Conservation (phyloP, 2,329 filamentous ascomycete species). For the Aspergillus versicolor region DNA sequence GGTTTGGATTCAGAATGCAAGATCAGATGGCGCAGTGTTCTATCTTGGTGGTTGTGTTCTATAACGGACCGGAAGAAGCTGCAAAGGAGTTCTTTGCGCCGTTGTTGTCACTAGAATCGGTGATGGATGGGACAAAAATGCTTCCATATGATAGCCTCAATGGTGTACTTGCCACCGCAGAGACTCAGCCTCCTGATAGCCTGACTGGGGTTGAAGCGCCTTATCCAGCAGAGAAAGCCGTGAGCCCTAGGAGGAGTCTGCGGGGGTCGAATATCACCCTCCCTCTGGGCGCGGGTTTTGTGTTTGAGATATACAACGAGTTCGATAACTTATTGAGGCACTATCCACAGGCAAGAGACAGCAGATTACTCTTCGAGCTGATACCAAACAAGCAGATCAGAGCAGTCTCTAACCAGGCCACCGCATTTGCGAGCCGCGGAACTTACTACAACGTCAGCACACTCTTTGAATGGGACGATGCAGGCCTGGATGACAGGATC, state of each 20-base stretch:
- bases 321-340: background rate
- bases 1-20: conserved; percentile 5
- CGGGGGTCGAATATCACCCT: no score
- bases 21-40: background rate
- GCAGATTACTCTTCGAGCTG: conserved; percentile 11
- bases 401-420: conserved; percentile 5
- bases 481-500: conserved; percentile 16
- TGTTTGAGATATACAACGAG: background rate
- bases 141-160: conserved; percentile 13
- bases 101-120: background rate
- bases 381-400: conserved; percentile 10
- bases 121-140: background rate
- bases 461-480: conserved; percentile 12
- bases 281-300: no score
- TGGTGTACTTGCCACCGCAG: background rate
- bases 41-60: conserved; percentile 9
- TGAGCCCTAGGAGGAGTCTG: no score
- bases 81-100: conserved; percentile 6
- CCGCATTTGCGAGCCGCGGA: conserved; percentile 15
- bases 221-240: no score
- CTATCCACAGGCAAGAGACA: background rate
- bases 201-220: background rate
- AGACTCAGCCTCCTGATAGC: background rate
- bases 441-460: conserved; percentile 14
- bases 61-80: conserved; percentile 6